Evolutionary conservation across 106 monocot genomes (phyloP).

Genomic region (Phalaenopsis aphrodite): DNA sequence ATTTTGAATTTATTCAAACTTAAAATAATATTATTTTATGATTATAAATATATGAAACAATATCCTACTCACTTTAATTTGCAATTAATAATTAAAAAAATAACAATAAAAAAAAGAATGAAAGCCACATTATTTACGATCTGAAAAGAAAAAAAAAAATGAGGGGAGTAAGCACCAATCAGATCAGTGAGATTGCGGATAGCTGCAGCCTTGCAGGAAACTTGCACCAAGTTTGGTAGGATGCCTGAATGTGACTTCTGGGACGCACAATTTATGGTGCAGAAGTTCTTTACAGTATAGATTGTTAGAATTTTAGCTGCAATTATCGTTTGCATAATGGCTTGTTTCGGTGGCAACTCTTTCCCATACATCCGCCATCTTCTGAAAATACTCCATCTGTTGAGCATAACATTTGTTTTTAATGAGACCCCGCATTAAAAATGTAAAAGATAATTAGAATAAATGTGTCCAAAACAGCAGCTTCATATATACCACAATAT

Average conservation of each 20-base stretch:
- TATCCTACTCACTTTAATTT: too few relatives aligned
- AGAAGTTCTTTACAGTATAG: not conserved
- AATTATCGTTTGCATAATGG: not conserved
- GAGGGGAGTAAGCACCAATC: not conserved
- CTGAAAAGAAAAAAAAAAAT: too few relatives aligned
- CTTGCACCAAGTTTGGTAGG: too few relatives aligned
- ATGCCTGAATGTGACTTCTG: not conserved
- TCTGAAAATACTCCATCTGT: not conserved
- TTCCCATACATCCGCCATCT: conserved; percentile 1
- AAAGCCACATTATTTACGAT: too few relatives aligned
- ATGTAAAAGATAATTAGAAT: not conserved
- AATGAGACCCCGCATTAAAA: not conserved
- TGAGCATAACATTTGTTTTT: not conserved
- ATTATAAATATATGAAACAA: too few relatives aligned
- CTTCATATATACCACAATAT: too few relatives aligned
- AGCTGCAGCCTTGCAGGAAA: too few relatives aligned
- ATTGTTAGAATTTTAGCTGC: not conserved
- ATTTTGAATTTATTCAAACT: too few relatives aligned
- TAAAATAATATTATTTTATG: too few relatives aligned
- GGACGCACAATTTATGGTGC: not conserved
- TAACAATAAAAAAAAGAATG: too few relatives aligned
- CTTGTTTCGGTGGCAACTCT: not conserved
- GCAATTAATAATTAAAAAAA: too few relatives aligned
- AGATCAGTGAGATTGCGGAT: not conserved
- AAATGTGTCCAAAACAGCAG: too few relatives aligned